A percentile compares a stretch with the other conserved stretches of the same genome.
These are phyloP conservation scores for Petunia secreta DNA, from an alignment of 257 asterid genomes.

Conservation along the genomic window DNA sequence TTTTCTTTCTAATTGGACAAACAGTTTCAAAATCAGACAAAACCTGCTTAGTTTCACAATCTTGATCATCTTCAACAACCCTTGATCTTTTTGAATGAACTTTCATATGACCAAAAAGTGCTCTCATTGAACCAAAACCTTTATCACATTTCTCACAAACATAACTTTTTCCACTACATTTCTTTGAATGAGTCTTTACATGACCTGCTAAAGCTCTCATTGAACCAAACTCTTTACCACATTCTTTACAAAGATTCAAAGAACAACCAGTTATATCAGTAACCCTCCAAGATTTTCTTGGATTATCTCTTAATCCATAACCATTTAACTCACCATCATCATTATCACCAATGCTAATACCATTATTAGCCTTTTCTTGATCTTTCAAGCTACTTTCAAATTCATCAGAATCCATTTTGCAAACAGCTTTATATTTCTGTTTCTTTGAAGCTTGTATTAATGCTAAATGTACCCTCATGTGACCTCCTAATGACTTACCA, in stretches of 20 bases:
- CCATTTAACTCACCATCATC: conserved; percentile 46
- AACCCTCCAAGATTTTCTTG: conserved; percentile 77
- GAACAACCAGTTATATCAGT: conserved; percentile 42
- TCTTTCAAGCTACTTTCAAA: conserved; percentile 29
- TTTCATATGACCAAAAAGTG: conserved; percentile 92
- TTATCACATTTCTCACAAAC: conserved; percentile 70
- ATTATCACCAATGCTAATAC: conserved; percentile 32
- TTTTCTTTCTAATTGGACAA: conserved; percentile 59
- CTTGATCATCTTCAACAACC: conserved; percentile 16
- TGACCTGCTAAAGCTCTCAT: conserved; percentile 81
- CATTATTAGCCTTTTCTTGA: conserved; percentile 39
- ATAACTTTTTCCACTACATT: conserved; percentile 28
- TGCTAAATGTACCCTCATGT: conserved; percentile 79
- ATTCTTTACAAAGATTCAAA: conserved; percentile 52
- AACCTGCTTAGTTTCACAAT: conserved; percentile 39
- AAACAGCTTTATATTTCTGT: conserved; percentile 34
- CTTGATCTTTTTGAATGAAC: conserved; percentile 64
- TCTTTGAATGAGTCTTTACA: conserved; percentile 73
- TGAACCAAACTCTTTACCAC: conserved; percentile 65
- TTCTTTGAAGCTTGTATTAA: conserved; percentile 64
- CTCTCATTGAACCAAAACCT: conserved; percentile 66
- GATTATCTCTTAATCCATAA: conserved; percentile 68
- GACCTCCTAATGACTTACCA: conserved; percentile 94
- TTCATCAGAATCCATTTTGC: conserved; percentile 35
- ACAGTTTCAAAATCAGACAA: conserved; percentile 48